phyloP scores from a whole-genome alignment of 2,329 filamentous ascomycete genomes.

The Colletotrichum australisinense region DNA sequence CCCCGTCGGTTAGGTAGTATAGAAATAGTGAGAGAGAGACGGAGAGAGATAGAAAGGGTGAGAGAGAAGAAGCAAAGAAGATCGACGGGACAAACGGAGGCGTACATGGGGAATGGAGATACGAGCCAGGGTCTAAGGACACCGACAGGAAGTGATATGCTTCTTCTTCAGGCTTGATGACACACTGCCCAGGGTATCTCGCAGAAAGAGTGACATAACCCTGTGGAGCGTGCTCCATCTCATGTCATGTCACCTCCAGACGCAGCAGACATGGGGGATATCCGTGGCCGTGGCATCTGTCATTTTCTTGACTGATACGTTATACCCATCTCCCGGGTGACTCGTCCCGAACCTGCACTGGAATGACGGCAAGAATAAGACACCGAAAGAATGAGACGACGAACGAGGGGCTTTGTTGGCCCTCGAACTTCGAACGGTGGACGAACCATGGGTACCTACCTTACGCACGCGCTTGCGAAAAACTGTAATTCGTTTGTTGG shows the following conservation, averaged over 20 bases:
- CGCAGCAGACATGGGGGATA: conserved; percentile 2
- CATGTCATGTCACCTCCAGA: not conserved
- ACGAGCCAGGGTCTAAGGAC: not conserved
- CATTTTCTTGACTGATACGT: not conserved
- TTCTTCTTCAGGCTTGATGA: not conserved
- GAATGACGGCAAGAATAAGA: not conserved
- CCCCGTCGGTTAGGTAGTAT: not conserved
- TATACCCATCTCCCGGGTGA: not conserved
- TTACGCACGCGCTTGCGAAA: not conserved
- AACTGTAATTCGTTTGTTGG: not conserved
- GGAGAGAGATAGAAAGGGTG: not conserved
- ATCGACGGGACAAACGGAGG: not conserved
- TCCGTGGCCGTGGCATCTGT: not conserved
- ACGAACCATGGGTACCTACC: no score
- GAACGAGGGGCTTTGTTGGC: not conserved
- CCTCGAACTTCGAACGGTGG: not conserved
- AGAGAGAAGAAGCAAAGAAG: not conserved
- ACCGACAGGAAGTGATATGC: conserved; percentile 2
- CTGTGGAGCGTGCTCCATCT: conserved; percentile 16
- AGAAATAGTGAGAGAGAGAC: not conserved
- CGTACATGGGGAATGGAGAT: not conserved
- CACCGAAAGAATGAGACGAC: not conserved
- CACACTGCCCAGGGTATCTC: conserved; percentile 9
- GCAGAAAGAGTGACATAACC: conserved; percentile 28
- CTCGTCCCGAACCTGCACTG: not conserved